Percentiles rank a stretch among this genome's conserved stretches.
Evolutionary conservation across 2,329 filamentous ascomycete genomes (phyloP).

Genomic region (Talaromyces sp.): DNA sequence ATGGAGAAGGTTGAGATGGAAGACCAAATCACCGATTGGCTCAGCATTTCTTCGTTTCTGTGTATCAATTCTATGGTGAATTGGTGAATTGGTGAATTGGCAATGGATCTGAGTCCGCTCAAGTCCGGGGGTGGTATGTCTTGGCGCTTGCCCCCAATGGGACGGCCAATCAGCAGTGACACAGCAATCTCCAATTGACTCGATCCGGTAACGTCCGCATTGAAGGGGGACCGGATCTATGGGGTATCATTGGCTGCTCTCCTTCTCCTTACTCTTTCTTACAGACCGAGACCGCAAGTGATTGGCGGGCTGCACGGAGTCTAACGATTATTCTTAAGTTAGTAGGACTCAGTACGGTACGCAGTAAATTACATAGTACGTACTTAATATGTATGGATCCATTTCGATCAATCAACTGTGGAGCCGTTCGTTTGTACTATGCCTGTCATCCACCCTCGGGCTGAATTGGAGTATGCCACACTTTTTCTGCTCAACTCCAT

Average conservation of each 20-base stretch:
- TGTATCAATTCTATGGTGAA: too few relatives aligned
- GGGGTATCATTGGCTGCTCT: background rate
- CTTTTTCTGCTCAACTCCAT: background rate
- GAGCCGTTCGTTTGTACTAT: background rate
- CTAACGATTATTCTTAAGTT: too few relatives aligned
- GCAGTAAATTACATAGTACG: too few relatives aligned
- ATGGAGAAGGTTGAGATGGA: background rate
- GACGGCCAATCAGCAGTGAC: background rate
- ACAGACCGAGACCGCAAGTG: too few relatives aligned
- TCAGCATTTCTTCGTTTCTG: background rate
- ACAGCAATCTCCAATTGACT: background rate
- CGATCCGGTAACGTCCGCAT: background rate
- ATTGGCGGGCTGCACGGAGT: background rate
- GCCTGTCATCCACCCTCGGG: background rate
- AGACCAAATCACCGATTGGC: background rate
- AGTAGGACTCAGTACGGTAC: too few relatives aligned
- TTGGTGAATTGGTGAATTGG: too few relatives aligned
- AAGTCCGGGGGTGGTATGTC: conserved; percentile 10
- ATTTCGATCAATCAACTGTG: background rate
- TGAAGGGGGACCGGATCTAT: background rate
- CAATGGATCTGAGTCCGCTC: conserved; percentile 5
- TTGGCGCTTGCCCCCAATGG: background rate
- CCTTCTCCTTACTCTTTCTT: background rate
- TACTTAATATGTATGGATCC: too few relatives aligned
- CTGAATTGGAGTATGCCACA: background rate